A percentile compares a stretch with the other conserved stretches of the same genome.
phyloP scores from a whole-genome alignment of 202 grass and related monocot species.

The Carex sylvatica region DNA sequence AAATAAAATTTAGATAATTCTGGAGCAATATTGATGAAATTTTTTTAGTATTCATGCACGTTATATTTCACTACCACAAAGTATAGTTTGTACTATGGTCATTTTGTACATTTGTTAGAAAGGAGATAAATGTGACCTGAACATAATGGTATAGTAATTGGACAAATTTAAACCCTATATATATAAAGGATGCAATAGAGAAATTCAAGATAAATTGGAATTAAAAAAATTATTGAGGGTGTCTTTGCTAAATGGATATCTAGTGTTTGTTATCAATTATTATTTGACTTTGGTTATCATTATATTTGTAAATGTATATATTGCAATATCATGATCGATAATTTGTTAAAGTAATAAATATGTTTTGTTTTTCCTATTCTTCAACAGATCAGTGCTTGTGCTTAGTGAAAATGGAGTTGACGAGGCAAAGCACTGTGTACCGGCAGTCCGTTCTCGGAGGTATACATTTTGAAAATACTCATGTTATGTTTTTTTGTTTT shows the following conservation, averaged over 20 bases:
- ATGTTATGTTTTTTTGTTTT: not conserved
- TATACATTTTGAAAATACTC: not conserved
- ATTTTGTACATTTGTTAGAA: not conserved
- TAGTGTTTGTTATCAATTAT: not conserved
- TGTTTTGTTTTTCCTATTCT: not conserved
- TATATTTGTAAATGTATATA: not conserved
- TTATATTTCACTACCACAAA: not conserved
- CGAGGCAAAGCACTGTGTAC: conserved; percentile 65
- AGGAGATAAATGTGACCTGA: not conserved
- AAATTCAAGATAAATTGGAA: not conserved
- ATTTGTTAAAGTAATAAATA: not conserved
- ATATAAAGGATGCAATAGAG: not conserved
- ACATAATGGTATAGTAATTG: not conserved
- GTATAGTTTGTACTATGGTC: not conserved
- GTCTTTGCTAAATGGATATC: not conserved
- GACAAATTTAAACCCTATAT: not conserved
- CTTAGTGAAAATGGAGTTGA: conserved; percentile 52
- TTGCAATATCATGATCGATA: not conserved
- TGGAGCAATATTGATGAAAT: not conserved
- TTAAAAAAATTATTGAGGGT: not conserved
- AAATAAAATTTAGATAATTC: no score
- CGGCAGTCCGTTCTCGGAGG: conserved; percentile 52
- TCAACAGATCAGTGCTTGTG: conserved; percentile 51
- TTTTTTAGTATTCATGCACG: not conserved
- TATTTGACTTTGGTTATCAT: not conserved